phyloP scores from a whole-genome alignment of 2,329 filamentous ascomycete genomes.

The Diaporthe citrichinensis region DNA sequence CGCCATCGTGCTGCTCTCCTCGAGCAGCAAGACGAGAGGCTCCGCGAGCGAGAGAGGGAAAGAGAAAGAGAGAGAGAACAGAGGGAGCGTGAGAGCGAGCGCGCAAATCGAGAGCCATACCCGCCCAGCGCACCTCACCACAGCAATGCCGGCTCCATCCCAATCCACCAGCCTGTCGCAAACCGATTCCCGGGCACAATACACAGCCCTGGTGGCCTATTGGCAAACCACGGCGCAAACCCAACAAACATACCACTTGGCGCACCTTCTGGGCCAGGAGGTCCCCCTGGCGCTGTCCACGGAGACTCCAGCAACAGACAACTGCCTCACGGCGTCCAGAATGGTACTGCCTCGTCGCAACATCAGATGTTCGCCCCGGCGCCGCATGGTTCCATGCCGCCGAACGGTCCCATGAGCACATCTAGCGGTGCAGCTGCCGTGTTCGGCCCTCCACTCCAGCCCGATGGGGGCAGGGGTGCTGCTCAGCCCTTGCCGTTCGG shows the following conservation, averaged over 20 bases:
- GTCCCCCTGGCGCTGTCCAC: slow-evolving; percentile 69
- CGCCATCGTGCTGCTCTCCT: slow-evolving; percentile 61
- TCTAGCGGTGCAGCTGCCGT: slow-evolving; percentile 73
- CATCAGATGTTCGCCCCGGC: slow-evolving; percentile 72
- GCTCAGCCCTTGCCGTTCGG: slow-evolving; percentile 75
- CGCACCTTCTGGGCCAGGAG: slow-evolving; percentile 64
- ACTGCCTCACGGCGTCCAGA: slow-evolving; percentile 66
- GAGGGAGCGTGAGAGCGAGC: slow-evolving; percentile 65
- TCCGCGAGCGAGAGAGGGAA: slow-evolving; percentile 65
- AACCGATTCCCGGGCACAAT: slow-evolving; percentile 85
- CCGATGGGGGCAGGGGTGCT: slow-evolving; percentile 67
- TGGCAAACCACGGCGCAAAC: slow-evolving; percentile 79
- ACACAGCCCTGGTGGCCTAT: slow-evolving; percentile 90
- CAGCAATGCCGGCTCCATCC: slow-evolving; percentile 88
- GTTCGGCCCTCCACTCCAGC: slow-evolving; percentile 79
- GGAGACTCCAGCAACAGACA: slow-evolving; percentile 65
- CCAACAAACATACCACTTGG: slow-evolving; percentile 67
- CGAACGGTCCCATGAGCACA: slow-evolving; percentile 68
- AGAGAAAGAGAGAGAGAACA: slow-evolving; percentile 79
- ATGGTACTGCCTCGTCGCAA: slow-evolving; percentile 59
- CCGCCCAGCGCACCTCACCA: slow-evolving; percentile 81
- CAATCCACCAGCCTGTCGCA: slow-evolving; percentile 94
- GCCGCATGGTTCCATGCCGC: slow-evolving; percentile 63
- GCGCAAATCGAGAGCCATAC: slow-evolving; percentile 70
- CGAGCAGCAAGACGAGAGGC: slow-evolving; percentile 62